A percentile compares a stretch with the other conserved stretches of the same genome.
Evolutionary conservation across 495 filamentous ascomycete genomes (phyloP).

Genomic region (Extremus antarcticus): DNA sequence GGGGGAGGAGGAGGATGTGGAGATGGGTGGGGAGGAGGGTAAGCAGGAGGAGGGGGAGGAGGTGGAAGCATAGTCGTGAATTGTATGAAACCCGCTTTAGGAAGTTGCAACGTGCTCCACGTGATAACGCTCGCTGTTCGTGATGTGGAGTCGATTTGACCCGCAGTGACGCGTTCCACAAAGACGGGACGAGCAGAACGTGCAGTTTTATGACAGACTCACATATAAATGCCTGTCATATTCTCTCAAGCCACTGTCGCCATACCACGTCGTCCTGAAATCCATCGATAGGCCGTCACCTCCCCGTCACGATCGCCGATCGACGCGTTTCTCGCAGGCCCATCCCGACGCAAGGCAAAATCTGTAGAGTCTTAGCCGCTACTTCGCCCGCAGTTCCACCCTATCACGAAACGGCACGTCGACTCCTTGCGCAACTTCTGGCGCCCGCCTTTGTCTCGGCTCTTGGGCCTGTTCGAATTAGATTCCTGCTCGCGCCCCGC

Average conservation of each 20-base stretch:
- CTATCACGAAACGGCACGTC: not conserved
- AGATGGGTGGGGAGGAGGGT: not conserved
- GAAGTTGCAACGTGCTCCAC: too few relatives aligned
- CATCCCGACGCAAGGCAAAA: not conserved
- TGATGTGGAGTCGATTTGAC: too few relatives aligned
- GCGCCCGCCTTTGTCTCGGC: not conserved
- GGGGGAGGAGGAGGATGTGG: constrained; percentile 1
- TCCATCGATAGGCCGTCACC: too few relatives aligned
- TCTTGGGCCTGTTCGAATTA: not conserved
- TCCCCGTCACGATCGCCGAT: not conserved
- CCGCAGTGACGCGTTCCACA: too few relatives aligned
- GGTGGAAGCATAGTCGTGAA: too few relatives aligned
- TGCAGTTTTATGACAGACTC: too few relatives aligned
- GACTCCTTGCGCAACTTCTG: not conserved
- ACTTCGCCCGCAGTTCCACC: not conserved
- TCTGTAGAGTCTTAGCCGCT: not conserved
- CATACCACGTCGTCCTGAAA: too few relatives aligned
- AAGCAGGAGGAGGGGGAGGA: not conserved
- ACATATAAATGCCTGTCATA: too few relatives aligned
- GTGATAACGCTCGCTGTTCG: too few relatives aligned
- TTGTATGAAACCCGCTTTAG: too few relatives aligned
- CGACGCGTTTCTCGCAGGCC: not conserved
- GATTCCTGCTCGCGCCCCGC: not conserved
- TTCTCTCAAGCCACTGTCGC: too few relatives aligned
- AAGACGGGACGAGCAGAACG: too few relatives aligned